Base-by-base conservation (phyloP, 2,329 filamentous ascomycete species). In the Calcarisporium arbuscula region DNA sequence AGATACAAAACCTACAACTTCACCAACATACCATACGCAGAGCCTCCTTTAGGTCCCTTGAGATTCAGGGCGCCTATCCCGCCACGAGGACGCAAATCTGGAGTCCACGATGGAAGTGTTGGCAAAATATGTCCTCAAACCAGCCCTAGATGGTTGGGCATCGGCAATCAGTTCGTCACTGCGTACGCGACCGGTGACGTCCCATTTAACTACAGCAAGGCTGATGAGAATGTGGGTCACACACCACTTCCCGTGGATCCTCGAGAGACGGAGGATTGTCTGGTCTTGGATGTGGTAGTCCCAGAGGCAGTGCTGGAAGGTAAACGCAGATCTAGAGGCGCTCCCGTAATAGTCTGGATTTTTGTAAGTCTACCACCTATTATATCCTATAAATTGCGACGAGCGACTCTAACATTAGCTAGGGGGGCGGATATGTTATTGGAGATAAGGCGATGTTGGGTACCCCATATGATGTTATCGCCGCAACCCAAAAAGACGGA, bases 121-220 rank as follows among this genome's bases (percentile, higher is more conserved):
- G 32, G 36, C 32, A 38, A 35, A 20, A 33, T 38, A 15, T 38
- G 32, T 6, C 36, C 36, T n/a, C 36, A 38, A 14, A 28, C 32
- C 2, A 31, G 10, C 18, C 36, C 36, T 1, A 11, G 28, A 15
- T 38, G 32, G 32, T 15, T 38, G 10, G 20, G 15, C 15, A 31
- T 38, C 15, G 14, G 32, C 11, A 14, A 8, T n/a, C 9, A 35
- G 10, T 38, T 38, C 17, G n/a, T n/a, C 15, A 12, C 27, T 2
- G 36, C 32, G 5, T 38, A 31, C 12, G 28, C 32, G 17, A 17
- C 19, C 7, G 22, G 28, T 9, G 28, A 35, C 18, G 8, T 35
- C 9, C 22, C 36, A 7, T 38, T 38, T 10, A 35, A 35, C 17
- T 25, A 34, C 14, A 38, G 27, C 6, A 14, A 28, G 10, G 32